phyloP scores from a whole-genome alignment of 306 rosid species.

The Prunus mira region DNA sequence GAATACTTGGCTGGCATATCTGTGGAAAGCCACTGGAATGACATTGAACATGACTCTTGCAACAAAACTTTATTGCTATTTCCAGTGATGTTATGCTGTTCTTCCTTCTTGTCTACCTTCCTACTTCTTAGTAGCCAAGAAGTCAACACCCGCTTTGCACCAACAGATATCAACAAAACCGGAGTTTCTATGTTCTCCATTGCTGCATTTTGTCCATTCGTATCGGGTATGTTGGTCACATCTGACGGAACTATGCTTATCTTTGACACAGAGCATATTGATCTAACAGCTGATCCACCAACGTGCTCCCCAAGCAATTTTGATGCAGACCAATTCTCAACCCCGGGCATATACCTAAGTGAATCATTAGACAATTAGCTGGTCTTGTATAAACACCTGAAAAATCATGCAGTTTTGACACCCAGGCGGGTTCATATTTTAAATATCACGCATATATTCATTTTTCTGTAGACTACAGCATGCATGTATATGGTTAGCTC shows the following conservation, averaged over 20 bases:
- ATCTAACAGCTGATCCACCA: constrained; percentile 97
- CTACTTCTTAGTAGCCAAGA: constrained; percentile 75
- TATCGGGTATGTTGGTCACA: constrained; percentile 18
- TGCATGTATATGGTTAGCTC: background rate
- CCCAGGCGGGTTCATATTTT: background rate
- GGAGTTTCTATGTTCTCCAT: constrained; percentile 49
- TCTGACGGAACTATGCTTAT: constrained; percentile 49
- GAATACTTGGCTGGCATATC: constrained; percentile 83
- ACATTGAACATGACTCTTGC: constrained; percentile 50
- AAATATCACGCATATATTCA: background rate
- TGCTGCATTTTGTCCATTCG: constrained; percentile 21
- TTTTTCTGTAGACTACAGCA: background rate
- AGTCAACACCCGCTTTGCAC: constrained; percentile 95
- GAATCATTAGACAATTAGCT: constrained; percentile 24
- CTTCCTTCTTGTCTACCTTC: constrained; percentile 37
- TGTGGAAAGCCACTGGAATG: constrained; percentile 97
- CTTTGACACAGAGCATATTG: constrained; percentile 73
- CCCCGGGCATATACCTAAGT: constrained; percentile 67
- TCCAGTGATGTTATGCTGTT: constrained; percentile 33
- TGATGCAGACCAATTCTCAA: constrained; percentile 69
- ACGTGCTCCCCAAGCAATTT: constrained; percentile 97
- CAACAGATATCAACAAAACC: constrained; percentile 75
- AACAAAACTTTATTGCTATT: constrained; percentile 29
- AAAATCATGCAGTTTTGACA: background rate
- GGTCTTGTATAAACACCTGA: background rate